Conservation (phyloP, 2,329 filamentous ascomycete species). For the Alternaria postmessia region DNA sequence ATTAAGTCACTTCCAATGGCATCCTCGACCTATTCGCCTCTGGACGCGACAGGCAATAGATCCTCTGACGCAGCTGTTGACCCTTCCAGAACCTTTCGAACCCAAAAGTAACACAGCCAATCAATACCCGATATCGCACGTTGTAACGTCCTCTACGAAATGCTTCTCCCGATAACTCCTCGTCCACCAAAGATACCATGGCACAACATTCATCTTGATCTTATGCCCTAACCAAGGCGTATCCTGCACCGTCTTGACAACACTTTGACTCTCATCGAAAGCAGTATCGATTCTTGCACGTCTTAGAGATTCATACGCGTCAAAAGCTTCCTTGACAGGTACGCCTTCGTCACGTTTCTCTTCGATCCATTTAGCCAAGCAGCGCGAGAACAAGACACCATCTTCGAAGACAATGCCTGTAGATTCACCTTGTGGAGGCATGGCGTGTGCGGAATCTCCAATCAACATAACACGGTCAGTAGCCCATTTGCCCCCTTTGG, state of each 20-base stretch:
- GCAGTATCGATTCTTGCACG: conserved; percentile 55
- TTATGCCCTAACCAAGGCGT: conserved; percentile 56
- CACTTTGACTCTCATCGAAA: conserved; percentile 57
- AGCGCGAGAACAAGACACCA: conserved; percentile 58
- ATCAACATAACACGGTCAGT: conserved; percentile 56
- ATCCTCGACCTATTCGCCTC: not conserved
- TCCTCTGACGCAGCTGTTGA: not conserved
- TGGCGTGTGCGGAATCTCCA: conserved; percentile 59
- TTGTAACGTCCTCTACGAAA: conserved; percentile 58
- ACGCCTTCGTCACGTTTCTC: conserved; percentile 38
- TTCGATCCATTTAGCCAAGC: conserved; percentile 54
- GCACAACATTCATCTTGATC: conserved; percentile 56
- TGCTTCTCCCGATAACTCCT: conserved; percentile 52
- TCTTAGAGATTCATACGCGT: conserved; percentile 58
- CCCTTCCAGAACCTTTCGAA: not conserved
- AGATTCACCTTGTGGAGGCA: conserved; percentile 61
- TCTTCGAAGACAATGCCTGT: conserved; percentile 64
- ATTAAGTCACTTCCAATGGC: not conserved
- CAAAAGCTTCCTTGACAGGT: conserved; percentile 56
- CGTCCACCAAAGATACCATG: conserved; percentile 59
- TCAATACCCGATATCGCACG: conserved; percentile 50
- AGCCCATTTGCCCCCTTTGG: conserved; percentile 55
- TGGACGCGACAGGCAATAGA: not conserved
- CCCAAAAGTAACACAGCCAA: not conserved
- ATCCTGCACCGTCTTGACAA: conserved; percentile 56